These are phyloP conservation scores for Trametes versicolor DNA, from an alignment of 1,284 basidiomycete genomes.

Conservation along the genomic window DNA sequence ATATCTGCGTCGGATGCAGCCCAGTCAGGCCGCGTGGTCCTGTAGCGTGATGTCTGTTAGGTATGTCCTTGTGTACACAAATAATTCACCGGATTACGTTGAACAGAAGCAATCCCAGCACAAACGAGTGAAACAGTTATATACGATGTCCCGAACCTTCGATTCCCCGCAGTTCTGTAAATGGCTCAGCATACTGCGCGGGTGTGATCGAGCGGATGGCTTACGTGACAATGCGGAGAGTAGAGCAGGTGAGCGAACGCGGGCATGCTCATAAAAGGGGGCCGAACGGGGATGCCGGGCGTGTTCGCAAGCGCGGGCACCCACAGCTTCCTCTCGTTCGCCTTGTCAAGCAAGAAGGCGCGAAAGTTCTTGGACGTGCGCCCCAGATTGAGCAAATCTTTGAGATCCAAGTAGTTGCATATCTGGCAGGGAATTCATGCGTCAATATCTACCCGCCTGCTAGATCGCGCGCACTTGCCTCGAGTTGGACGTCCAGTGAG, in stretches of 20 bases:
- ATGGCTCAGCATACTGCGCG: too few relatives aligned
- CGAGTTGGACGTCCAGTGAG: slow-evolving; percentile 8
- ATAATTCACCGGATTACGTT: neutral
- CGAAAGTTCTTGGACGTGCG: slow-evolving; percentile 25
- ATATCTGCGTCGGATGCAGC: too few relatives aligned
- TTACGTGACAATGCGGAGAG: slow-evolving; percentile 13
- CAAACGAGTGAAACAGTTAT: neutral
- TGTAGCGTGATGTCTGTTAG: too few relatives aligned
- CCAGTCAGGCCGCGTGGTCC: too few relatives aligned
- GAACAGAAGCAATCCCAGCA: neutral
- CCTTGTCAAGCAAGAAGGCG: slow-evolving; percentile 12
- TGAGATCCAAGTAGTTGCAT: slow-evolving; percentile 53
- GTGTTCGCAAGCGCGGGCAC: neutral
- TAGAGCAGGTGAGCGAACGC: slow-evolving; percentile 21
- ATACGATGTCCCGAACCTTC: neutral
- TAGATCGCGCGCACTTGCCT: neutral
- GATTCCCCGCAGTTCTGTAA: neutral
- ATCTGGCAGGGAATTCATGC: slow-evolving; percentile 45
- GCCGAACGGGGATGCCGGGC: slow-evolving; percentile 14
- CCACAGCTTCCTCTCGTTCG: slow-evolving; percentile 17
- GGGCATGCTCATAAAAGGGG: too few relatives aligned
- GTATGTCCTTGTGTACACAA: too few relatives aligned
- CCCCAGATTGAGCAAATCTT: slow-evolving; percentile 42
- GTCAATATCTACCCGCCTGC: too few relatives aligned
- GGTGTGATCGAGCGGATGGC: neutral